Evolutionary conservation across 179 eudicot species (phyloP).

Genomic region (Amaranthus tricolor): DNA sequence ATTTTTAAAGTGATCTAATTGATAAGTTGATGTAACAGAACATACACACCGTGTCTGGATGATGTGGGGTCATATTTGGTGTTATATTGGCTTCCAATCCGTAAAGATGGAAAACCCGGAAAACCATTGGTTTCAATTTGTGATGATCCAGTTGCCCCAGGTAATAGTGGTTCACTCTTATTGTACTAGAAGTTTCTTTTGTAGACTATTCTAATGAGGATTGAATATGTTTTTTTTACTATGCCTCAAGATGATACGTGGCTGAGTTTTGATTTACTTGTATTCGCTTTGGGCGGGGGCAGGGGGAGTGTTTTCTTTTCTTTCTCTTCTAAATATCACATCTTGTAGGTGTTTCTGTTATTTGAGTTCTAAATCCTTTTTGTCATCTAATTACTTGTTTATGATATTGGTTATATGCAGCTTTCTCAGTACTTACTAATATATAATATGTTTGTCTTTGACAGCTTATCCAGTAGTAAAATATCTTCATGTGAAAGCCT

Average conservation of each 20-base stretch:
- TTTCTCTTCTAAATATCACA: not conserved
- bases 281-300: not conserved
- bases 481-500: conserved; percentile 51
- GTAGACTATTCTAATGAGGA: not conserved
- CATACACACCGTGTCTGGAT: conserved; percentile 74
- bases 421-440: conserved; percentile 9
- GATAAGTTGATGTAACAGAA: conserved; percentile 40
- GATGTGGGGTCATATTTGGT: conserved; percentile 85
- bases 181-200: not conserved
- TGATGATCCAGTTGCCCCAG: conserved; percentile 69
- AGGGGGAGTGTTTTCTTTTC: not conserved
- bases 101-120: conserved; percentile 78
- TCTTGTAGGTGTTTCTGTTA: not conserved
- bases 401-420: not conserved
- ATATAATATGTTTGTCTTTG: conserved; percentile 7
- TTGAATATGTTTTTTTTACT: not conserved
- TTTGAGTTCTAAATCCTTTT: not conserved
- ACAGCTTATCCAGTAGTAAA: conserved; percentile 80
- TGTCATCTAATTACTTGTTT: not conserved
- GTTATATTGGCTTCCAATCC: conserved; percentile 80
- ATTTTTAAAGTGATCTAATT: conserved; percentile 8
- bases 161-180: conserved; percentile 30
- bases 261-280: not conserved
- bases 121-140: conserved; percentile 62
- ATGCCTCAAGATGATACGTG: not conserved